Percentiles rank a stretch among this genome's conserved stretches.
phyloP scores from a whole-genome alignment of 2,329 filamentous ascomycete genomes.

The Aspergillus candidus region DNA sequence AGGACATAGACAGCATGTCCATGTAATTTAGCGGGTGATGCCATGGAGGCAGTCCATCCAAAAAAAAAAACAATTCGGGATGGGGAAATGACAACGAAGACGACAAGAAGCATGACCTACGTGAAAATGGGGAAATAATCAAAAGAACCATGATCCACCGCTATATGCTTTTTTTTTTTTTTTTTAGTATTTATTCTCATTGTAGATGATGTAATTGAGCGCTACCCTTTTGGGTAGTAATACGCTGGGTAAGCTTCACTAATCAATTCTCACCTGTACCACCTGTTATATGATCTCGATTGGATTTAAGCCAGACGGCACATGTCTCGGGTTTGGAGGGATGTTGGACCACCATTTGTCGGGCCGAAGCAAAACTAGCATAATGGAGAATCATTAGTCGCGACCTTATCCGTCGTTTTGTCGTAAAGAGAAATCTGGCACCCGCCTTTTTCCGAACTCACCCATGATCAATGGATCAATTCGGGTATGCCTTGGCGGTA shows the following conservation, averaged over 20 bases:
- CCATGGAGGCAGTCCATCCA: slow-evolving; percentile 10
- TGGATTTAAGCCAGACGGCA: neutral
- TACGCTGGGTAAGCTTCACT: too few species aligned
- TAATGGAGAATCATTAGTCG: slow-evolving; percentile 4
- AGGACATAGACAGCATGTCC: slow-evolving; percentile 21
- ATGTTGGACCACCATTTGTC: slow-evolving; percentile 16
- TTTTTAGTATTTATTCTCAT: too few species aligned
- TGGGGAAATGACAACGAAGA: slow-evolving; percentile 11
- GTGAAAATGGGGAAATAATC: slow-evolving; percentile 9
- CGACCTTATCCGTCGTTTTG: slow-evolving; percentile 8
- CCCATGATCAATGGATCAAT: slow-evolving; percentile 8
- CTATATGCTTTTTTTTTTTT: too few species aligned
- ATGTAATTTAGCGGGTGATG: slow-evolving; percentile 28
- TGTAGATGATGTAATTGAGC: slow-evolving; percentile 1
- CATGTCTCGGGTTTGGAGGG: slow-evolving; percentile 2
- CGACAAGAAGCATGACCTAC: slow-evolving; percentile 1
- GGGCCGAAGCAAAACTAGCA: slow-evolving; percentile 19
- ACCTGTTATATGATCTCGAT: neutral
- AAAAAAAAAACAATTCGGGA: slow-evolving; percentile 12
- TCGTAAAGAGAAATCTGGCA: slow-evolving; percentile 14
- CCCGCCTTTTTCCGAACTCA: slow-evolving; percentile 31
- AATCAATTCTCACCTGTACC: too few species aligned
- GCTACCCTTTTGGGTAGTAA: too few species aligned
- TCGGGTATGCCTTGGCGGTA: slow-evolving; percentile 11
- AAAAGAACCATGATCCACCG: neutral